Conservation (phyloP, 768 basidiomycete species). For the Termitomyces sp. region DNA sequence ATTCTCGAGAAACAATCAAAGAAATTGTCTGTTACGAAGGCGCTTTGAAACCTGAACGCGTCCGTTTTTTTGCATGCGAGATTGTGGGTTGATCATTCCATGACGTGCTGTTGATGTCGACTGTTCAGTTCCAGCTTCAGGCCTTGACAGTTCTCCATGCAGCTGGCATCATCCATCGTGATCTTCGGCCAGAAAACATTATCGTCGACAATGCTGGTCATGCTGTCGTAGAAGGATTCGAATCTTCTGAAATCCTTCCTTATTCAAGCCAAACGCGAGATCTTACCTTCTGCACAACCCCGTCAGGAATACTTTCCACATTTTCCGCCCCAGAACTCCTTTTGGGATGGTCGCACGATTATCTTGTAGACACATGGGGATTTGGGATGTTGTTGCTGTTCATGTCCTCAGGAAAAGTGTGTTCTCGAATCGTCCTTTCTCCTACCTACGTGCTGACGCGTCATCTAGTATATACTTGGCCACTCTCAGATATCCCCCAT, state of each 20-base stretch:
- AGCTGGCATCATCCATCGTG: constrained; percentile 41
- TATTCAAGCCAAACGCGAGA: constrained; percentile 15
- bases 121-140: constrained; percentile 23
- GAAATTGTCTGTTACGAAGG: constrained; percentile 27
- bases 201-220: constrained; percentile 41
- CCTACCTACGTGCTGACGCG: background rate
- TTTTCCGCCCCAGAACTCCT: constrained; percentile 51
- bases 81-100: constrained; percentile 27
- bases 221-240: constrained; percentile 39
- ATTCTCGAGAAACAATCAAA: constrained; percentile 23
- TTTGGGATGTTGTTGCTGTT: constrained; percentile 49
- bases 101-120: background rate
- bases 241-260: constrained; percentile 33
- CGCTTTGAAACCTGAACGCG: constrained; percentile 26
- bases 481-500: constrained; percentile 13
- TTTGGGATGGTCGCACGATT: constrained; percentile 50
- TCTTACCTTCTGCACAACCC: constrained; percentile 39
- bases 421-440: background rate
- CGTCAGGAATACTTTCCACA: constrained; percentile 15
- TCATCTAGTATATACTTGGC: constrained; percentile 3
- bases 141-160: constrained; percentile 40
- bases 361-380: constrained; percentile 53
- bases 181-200: constrained; percentile 39
- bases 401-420: constrained; percentile 44
- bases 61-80: constrained; percentile 42